Percentiles rank a stretch among this genome's conserved stretches.
phyloP scores from a whole-genome alignment of 768 basidiomycete genomes.

The Pleurotus ostreatus region DNA sequence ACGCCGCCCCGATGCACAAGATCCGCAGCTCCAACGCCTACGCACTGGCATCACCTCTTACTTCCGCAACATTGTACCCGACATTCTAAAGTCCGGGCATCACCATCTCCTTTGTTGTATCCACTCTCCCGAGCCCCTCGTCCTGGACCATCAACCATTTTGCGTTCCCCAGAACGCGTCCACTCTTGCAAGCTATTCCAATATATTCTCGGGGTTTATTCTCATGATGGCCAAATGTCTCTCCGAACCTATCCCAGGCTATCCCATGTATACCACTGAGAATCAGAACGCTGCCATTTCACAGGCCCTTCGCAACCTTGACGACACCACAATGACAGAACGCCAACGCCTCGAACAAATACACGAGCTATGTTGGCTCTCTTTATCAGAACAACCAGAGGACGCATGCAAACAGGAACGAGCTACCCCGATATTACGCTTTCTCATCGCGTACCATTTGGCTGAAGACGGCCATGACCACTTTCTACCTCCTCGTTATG shows the following conservation, averaged over 20 bases:
- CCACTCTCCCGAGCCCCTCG: too few relatives aligned
- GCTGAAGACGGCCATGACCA: neutral
- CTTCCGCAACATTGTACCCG: too few relatives aligned
- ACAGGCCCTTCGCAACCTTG: neutral
- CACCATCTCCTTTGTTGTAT: too few relatives aligned
- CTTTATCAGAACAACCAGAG: neutral
- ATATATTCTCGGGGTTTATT: neutral
- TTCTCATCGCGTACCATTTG: slow-evolving; percentile 9
- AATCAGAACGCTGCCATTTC: neutral
- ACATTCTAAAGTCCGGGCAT: too few relatives aligned
- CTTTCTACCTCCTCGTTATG: neutral
- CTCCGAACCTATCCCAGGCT: neutral
- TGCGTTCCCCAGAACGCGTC: too few relatives aligned
- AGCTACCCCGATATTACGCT: neutral
- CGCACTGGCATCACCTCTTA: too few relatives aligned
- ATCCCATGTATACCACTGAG: neutral
- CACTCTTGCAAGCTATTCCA: neutral
- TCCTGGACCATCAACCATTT: too few relatives aligned
- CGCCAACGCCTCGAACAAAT: neutral
- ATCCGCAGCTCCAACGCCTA: too few relatives aligned
- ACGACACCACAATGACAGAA: neutral
- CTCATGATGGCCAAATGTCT: neutral
- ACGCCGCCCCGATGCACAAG: too few relatives aligned
- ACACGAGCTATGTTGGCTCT: neutral
- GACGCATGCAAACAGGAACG: neutral